phyloP scores from a whole-genome alignment of 1,284 basidiomycete genomes.

The Filobasidium uniguttulatum region DNA sequence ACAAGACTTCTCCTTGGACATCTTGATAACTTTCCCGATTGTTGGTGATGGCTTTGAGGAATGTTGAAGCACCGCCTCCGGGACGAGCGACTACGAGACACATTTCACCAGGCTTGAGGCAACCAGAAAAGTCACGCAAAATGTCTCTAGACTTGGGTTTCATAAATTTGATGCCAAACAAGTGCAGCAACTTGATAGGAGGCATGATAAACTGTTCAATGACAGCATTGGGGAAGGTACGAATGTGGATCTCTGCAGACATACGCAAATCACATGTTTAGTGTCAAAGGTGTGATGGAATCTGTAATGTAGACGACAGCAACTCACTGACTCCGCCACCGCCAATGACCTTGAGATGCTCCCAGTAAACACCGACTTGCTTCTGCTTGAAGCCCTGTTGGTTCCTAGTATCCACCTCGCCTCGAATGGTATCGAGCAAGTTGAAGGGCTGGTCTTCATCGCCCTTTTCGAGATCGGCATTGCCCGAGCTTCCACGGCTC shows the following conservation, averaged over 20 bases:
- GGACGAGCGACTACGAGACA: constrained; percentile 44
- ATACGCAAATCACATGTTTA: constrained; percentile 1
- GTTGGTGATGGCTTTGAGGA: constrained; percentile 45
- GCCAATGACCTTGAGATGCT: constrained; percentile 57
- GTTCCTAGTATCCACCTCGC: constrained; percentile 50
- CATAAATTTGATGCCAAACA: constrained; percentile 30
- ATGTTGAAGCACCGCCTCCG: constrained; percentile 22
- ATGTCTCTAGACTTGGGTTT: constrained; percentile 43
- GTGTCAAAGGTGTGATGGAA: neutral
- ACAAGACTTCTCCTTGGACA: constrained; percentile 44
- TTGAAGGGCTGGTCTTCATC: constrained; percentile 44
- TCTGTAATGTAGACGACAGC: neutral
- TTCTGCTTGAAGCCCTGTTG: constrained; percentile 66
- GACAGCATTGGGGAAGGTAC: constrained; percentile 39
- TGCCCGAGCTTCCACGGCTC: constrained; percentile 14
- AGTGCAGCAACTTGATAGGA: constrained; percentile 25
- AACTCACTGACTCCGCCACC: constrained; percentile 43
- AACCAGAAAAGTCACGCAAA: constrained; percentile 50
- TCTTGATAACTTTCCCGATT: constrained; percentile 40
- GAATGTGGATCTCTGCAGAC: constrained; percentile 46
- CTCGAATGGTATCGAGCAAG: constrained; percentile 57
- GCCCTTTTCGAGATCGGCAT: constrained; percentile 16
- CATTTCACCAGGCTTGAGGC: constrained; percentile 54
- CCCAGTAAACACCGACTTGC: constrained; percentile 67
- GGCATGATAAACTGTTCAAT: constrained; percentile 39